Percentiles rank a stretch among this genome's conserved stretches.
These are phyloP conservation scores for Mrakia frigida DNA, from an alignment of 768 basidiomycete genomes.

Conservation along the genomic window DNA sequence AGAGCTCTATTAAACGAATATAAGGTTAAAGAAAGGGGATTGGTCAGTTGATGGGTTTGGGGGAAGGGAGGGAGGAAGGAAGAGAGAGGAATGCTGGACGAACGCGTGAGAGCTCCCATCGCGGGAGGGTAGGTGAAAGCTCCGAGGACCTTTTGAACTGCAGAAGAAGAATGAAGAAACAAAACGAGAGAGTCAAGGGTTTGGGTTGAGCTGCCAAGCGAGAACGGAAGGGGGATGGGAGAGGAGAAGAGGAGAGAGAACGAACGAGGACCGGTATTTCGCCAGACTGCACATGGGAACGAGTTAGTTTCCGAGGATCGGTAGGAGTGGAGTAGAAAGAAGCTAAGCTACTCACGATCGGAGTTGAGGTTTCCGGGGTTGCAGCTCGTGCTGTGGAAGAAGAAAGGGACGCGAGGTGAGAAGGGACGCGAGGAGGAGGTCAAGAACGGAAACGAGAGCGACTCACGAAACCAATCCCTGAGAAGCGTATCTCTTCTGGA, in stretches of 20 bases:
- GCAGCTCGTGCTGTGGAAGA: neutral
- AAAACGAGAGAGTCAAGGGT: no score
- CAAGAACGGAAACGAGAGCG: no score
- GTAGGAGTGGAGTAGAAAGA: neutral
- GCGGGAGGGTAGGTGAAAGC: no score
- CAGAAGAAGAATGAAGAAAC: neutral
- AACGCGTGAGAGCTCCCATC: neutral
- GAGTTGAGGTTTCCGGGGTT: constrained; percentile 33
- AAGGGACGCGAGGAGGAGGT: no score
- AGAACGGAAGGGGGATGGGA: neutral
- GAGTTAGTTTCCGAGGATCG: neutral
- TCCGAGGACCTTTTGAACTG: no score
- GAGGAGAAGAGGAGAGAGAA: neutral
- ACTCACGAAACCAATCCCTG: constrained; percentile 27
- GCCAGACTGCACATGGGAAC: neutral
- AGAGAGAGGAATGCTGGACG: neutral
- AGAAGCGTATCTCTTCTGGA: constrained; percentile 22
- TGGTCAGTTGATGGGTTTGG: no score
- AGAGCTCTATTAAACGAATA: constrained; percentile 32
- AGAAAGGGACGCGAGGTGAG: no score
- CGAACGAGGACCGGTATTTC: neutral
- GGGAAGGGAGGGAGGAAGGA: neutral
- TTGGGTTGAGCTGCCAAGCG: no score
- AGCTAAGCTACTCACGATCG: neutral
- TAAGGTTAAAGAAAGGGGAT: no score